A percentile compares a stretch with the other conserved stretches of the same genome.
These are phyloP conservation scores for Rhizopogon rudus DNA, from an alignment of 768 basidiomycete genomes.

Conservation along the genomic window DNA sequence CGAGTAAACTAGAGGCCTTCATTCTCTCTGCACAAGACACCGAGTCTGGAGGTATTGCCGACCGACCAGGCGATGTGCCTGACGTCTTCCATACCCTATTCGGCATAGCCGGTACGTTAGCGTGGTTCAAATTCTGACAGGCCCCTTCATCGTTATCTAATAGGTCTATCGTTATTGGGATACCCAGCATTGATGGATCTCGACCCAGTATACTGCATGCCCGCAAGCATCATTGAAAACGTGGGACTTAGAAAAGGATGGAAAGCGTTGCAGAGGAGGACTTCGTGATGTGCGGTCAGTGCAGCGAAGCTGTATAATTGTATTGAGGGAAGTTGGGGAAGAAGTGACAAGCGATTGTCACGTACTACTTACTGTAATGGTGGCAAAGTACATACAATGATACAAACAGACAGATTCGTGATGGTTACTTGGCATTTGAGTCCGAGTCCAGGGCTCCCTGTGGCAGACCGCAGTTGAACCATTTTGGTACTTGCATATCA, in stretches of 20 bases:
- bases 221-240: slow-evolving; percentile 71
- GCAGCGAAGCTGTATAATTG: too few species aligned
- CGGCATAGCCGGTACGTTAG: slow-evolving; percentile 69
- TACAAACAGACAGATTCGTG: too few species aligned
- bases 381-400: too few species aligned
- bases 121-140: background rate
- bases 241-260: slow-evolving; percentile 40
- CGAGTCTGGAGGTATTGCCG: slow-evolving; percentile 90
- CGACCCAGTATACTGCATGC: slow-evolving; percentile 88
- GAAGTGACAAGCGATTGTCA: too few species aligned
- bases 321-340: too few species aligned
- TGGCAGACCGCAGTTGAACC: too few species aligned
- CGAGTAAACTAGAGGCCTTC: slow-evolving; percentile 69
- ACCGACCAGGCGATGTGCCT: slow-evolving; percentile 87
- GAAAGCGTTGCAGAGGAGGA: slow-evolving; percentile 25
- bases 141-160: background rate
- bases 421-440: too few species aligned
- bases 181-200: slow-evolving; percentile 44
- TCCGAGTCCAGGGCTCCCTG: too few species aligned
- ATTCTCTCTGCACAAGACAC: slow-evolving; percentile 89
- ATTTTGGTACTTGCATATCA: too few species aligned
- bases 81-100: slow-evolving; percentile 98
- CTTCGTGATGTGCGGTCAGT: slow-evolving; percentile 4
- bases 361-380: too few species aligned
- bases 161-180: slow-evolving; percentile 68